Evolutionary conservation across 2,329 filamentous ascomycete genomes (phyloP), one percentile per base, ranked within the genome.

Genomic region (Fusarium sp.): DNA sequence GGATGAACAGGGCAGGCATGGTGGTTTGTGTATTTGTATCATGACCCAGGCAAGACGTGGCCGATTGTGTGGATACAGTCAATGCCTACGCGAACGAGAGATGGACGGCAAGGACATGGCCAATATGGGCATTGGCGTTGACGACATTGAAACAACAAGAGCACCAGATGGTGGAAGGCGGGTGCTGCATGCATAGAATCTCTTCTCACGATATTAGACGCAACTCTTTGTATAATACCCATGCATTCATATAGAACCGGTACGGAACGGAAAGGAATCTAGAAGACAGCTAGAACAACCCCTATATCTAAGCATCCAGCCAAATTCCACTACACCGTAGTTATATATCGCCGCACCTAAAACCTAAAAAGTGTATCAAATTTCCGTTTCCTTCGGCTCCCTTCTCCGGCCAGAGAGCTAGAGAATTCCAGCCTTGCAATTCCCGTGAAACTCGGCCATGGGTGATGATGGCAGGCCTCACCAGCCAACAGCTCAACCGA

Each of bases 191-290:
- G 62, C 67, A 65, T 72, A 73, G 62, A 73, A 74, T 70, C 72
- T 66, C 72, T 66, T 68, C 67, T 74, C 63, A 62, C 59, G 58
- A 65, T 59, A 65, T 47, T 44, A 71, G 60, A 62, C 62, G 50
- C 40, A 63, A 40, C 40, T 18, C 44, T 59, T 50, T 54, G 44
- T 46, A 54, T 39, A 36, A 48, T 62, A 62, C 46, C 44, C 57
- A 18, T 9, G 18, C n/a, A 47, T 31, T 34, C 23, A 13, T 28
- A 50, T 28, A 50, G 46, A 41, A 31, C 12, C 39, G 52, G 10
- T 31, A 28, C 39, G 7, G 28, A 43, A n/a, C 11, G 28, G n/a
- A 31, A 36, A 27, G 36, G 18, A 23, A 30, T 53, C 50, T 53
- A 36, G 52, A 51, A 37, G 15, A 2, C 9, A 51, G 31, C 28